Percentiles rank a stretch among this genome's conserved stretches.
These are phyloP conservation scores for Arabidopsis hybrid DNA, from an alignment of 441 rosid genomes.

Conservation along the genomic window DNA sequence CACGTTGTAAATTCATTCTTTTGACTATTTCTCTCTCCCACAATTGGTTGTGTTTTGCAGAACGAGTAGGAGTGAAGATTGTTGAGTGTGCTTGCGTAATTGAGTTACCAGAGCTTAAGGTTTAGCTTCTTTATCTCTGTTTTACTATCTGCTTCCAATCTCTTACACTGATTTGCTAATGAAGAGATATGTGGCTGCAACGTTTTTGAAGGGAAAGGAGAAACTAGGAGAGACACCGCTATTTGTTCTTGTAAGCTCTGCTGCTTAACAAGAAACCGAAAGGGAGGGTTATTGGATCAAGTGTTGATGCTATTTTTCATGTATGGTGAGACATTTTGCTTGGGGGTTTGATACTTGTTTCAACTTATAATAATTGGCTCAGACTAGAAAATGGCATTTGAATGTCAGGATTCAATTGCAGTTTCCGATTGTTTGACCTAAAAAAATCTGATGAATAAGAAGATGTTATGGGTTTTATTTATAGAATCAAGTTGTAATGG, in stretches of 20 bases:
- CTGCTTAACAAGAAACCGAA: constrained; percentile 26
- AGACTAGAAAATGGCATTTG: constrained; percentile 25
- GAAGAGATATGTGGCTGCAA: constrained; percentile 3
- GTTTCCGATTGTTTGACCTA: not conserved
- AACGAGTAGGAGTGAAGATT: constrained; percentile 81
- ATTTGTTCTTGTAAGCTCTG: constrained; percentile 72
- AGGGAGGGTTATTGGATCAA: constrained; percentile 15
- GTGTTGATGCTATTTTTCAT: constrained; percentile 18
- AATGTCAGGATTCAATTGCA: constrained; percentile 21
- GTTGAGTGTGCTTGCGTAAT: constrained; percentile 93
- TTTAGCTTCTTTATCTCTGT: constrained; percentile 30
- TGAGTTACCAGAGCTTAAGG: constrained; percentile 84
- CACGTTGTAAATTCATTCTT: not conserved
- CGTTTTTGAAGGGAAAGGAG: constrained; percentile 70
- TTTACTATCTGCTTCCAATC: not conserved
- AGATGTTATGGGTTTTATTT: not conserved
- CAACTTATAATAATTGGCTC: constrained; percentile 34
- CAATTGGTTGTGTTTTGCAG: constrained; percentile 52
- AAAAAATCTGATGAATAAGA: not conserved
- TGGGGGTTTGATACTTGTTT: constrained; percentile 32
- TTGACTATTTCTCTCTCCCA: not conserved
- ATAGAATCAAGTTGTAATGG: not conserved
- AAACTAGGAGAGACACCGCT: constrained; percentile 75
- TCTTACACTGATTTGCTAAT: constrained; percentile 9
- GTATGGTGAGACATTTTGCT: constrained; percentile 31